phyloP scores from a whole-genome alignment of 129 eudicot species.

The Helianthus tuberosus region DNA sequence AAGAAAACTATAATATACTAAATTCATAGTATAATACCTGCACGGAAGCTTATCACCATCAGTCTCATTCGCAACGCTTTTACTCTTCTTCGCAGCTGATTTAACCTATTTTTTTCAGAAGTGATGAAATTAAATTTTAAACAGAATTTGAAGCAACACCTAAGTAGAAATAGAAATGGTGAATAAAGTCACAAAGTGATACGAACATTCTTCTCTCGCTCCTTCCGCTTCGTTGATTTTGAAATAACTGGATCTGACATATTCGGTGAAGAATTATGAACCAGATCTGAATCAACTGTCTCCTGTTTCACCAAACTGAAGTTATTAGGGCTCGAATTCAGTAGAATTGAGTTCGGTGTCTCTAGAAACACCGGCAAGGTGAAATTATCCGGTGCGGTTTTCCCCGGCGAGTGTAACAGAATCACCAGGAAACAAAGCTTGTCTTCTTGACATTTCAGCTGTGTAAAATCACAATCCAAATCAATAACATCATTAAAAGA shows the following conservation, averaged over 20 bases:
- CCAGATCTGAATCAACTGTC: slow-evolving; percentile 56
- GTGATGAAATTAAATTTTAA: slow-evolving; percentile 1
- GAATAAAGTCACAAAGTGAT: background rate
- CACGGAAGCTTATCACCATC: slow-evolving; percentile 84
- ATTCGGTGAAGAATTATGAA: too few relatives aligned
- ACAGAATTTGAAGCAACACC: slow-evolving; percentile 15
- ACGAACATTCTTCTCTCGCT: slow-evolving; percentile 74
- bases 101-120: too few relatives aligned
- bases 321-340: slow-evolving; percentile 22
- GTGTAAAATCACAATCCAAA: too few relatives aligned
- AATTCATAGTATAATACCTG: too few relatives aligned
- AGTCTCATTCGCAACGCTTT: slow-evolving; percentile 36
- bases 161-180: slow-evolving; percentile 1
- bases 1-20: too few relatives aligned
- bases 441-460: too few relatives aligned
- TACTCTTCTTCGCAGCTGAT: too few relatives aligned
- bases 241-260: too few relatives aligned
- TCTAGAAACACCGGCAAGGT: background rate
- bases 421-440: too few relatives aligned
- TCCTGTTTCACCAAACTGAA: slow-evolving; percentile 58
- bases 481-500: too few relatives aligned
- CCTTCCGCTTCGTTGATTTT: too few relatives aligned
- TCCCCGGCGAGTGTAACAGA: too few relatives aligned
- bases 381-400: slow-evolving; percentile 1
- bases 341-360: slow-evolving; percentile 25